Percentiles rank a stretch among this genome's conserved stretches.
phyloP scores from a whole-genome alignment of 2,329 filamentous ascomycete species.

The Botrytis porri region DNA sequence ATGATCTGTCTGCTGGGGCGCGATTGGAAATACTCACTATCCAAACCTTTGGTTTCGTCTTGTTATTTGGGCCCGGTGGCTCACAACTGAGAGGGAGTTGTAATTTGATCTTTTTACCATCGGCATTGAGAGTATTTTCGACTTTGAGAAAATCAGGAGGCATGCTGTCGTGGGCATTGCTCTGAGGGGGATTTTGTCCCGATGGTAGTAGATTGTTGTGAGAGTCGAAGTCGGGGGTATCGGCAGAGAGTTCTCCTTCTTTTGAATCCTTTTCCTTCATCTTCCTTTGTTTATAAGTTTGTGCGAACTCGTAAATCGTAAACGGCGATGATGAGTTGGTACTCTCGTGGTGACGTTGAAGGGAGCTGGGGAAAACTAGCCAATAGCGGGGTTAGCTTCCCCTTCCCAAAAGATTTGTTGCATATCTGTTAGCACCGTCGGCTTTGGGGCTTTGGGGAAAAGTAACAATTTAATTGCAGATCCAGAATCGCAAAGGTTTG shows the following conservation, averaged over 20 bases:
- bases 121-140: slow-evolving; percentile 12
- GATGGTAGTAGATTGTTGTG: background rate
- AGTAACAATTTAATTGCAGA: background rate
- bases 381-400: background rate
- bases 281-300: background rate
- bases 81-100: slow-evolving; percentile 81
- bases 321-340: background rate
- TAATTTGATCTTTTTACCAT: slow-evolving; percentile 43
- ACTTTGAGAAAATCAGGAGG: slow-evolving; percentile 20
- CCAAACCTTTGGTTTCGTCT: slow-evolving; percentile 78
- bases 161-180: slow-evolving; percentile 23
- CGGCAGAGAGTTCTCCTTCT: background rate
- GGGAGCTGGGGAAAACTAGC: background rate
- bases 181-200: background rate
- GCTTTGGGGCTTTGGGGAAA: background rate
- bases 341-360: background rate
- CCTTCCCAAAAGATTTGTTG: background rate
- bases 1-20: background rate
- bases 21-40: slow-evolving; percentile 56
- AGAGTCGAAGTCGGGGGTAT: background rate
- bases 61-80: slow-evolving; percentile 69
- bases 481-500: background rate
- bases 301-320: background rate
- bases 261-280: background rate
- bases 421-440: background rate